These are phyloP conservation scores for Podila horticola DNA, from an alignment of 192 early-diverging fungal species.

Conservation along the genomic window DNA sequence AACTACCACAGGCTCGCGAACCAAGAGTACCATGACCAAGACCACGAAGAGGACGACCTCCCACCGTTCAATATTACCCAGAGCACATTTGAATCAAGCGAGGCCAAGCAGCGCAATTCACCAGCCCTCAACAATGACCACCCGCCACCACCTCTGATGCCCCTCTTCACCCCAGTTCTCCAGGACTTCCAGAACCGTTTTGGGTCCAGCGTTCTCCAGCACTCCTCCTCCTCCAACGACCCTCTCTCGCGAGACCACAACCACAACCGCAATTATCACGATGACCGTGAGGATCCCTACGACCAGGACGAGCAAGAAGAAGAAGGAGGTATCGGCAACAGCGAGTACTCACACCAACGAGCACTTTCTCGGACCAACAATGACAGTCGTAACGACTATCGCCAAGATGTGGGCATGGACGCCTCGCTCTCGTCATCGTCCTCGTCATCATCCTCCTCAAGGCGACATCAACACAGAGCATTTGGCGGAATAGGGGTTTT, in stretches of 20 bases:
- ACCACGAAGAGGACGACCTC: not conserved
- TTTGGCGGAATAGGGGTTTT: slow-evolving; percentile 1
- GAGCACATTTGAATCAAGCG: not conserved
- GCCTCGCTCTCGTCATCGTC: not conserved
- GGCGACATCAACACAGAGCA: not conserved
- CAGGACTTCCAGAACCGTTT: slow-evolving; percentile 43
- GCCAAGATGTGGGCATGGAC: not conserved
- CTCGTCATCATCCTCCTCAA: not conserved
- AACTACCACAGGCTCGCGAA: slow-evolving; percentile 1
- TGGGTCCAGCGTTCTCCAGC: slow-evolving; percentile 26
- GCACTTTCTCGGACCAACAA: not conserved
- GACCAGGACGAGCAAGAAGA: slow-evolving; percentile 2
- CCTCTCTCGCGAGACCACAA: not conserved
- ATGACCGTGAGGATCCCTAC: not conserved
- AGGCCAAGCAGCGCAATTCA: not conserved
- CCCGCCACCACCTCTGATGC: slow-evolving; percentile 40
- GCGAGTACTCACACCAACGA: not conserved
- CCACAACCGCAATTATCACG: not conserved
- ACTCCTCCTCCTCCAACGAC: not conserved
- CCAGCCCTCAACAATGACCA: not conserved
- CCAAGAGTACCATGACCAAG: not conserved
- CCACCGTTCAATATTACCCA: not conserved
- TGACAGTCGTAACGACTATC: no score
- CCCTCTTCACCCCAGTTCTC: slow-evolving; percentile 45
- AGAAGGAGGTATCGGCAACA: not conserved